A percentile compares a stretch with the other conserved stretches of the same genome.
Conservation (phyloP, 805 yeast genomes). For the Pichia deserticola region DNA sequence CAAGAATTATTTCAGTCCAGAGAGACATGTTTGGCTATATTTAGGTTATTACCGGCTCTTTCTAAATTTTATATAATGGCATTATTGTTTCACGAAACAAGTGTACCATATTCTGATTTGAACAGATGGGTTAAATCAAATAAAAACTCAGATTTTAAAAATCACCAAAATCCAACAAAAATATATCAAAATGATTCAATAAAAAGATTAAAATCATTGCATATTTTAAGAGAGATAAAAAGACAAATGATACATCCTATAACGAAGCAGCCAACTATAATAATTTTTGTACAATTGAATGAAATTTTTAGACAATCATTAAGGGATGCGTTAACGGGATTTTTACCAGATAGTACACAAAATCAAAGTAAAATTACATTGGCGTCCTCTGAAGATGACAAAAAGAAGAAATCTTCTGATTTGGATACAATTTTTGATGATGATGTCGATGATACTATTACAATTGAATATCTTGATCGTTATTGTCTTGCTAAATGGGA, state of each 20-base stretch:
- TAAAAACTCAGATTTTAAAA: slow-evolving; percentile 3
- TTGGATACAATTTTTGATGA: slow-evolving; percentile 46
- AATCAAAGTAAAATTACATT: slow-evolving; percentile 1
- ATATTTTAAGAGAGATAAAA: slow-evolving; percentile 56
- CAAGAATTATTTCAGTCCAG: slow-evolving; percentile 77
- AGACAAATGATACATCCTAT: slow-evolving; percentile 29
- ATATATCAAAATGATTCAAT: slow-evolving; percentile 68
- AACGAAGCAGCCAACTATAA: slow-evolving; percentile 26
- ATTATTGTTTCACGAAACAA: slow-evolving; percentile 73
- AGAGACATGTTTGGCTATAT: slow-evolving; percentile 92
- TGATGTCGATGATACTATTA: slow-evolving; percentile 47
- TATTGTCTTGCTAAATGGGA: slow-evolving; percentile 93
- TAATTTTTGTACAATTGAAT: slow-evolving; percentile 45
- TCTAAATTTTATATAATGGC: slow-evolving; percentile 87
- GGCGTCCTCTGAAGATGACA: slow-evolving; percentile 3
- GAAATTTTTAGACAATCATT: slow-evolving; percentile 69
- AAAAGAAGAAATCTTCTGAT: not conserved
- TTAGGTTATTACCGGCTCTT: slow-evolving; percentile 76
- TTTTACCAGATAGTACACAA: slow-evolving; percentile 28
- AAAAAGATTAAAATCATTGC: slow-evolving; percentile 67
- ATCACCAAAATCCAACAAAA: slow-evolving; percentile 27
- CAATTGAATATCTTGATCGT: slow-evolving; percentile 58
- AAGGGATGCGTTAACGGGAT: slow-evolving; percentile 77
- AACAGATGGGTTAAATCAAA: slow-evolving; percentile 57
- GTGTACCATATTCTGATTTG: slow-evolving; percentile 57